Conservation (phyloP, 148 eudicot genomes). For the Silene uniflora region DNA sequence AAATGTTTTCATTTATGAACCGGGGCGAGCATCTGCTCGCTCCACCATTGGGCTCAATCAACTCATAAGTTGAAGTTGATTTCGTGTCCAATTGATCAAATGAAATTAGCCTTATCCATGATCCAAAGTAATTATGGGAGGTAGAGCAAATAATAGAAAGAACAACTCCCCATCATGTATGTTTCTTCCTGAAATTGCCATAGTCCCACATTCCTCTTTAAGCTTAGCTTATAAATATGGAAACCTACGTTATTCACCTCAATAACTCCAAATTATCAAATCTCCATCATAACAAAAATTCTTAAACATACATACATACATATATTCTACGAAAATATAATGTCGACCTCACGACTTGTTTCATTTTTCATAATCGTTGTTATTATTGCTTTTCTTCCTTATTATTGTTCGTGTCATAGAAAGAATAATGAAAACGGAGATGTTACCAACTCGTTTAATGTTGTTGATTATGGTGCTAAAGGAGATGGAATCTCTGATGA, state of each 20-base stretch:
- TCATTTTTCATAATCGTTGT: no score
- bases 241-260: not conserved
- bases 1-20: no score
- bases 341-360: not conserved
- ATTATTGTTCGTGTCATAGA: no score
- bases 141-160: not conserved
- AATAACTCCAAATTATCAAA: not conserved
- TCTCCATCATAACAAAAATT: not conserved
- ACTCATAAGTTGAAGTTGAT: no score
- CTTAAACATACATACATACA: not conserved
- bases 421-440: not conserved
- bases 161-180: not conserved
- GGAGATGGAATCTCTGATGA: conserved; percentile 62
- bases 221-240: not conserved
- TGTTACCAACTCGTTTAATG: conserved; percentile 25
- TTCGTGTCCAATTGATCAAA: not conserved
- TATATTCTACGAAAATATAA: not conserved
- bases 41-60: no score
- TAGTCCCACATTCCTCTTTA: not conserved
- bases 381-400: not conserved
- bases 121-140: conserved; percentile 1
- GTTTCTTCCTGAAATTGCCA: no score
- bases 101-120: not conserved
- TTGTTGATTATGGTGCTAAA: conserved; percentile 50
- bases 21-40: no score